Evolutionary conservation across 805 yeast genomes (phyloP).

Genomic region (Candida ipomoeae): DNA sequence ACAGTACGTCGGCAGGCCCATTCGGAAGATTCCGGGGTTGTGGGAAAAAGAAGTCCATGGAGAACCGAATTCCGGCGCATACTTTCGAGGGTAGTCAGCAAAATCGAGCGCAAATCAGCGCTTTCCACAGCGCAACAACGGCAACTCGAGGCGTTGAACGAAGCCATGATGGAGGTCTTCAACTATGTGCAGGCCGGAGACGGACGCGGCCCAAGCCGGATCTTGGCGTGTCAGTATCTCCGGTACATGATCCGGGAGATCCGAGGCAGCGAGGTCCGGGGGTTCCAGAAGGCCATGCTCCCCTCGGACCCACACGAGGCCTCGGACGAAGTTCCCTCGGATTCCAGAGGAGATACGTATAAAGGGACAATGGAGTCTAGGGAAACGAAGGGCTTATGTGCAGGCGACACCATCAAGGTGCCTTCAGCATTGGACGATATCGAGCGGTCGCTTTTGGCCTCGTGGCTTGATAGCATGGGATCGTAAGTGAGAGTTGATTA

Average conservation of each 20-base stretch:
- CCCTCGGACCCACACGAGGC: constrained; percentile 18
- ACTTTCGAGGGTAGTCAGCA: constrained; percentile 20
- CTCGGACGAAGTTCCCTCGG: background rate
- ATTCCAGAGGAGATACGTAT: no score
- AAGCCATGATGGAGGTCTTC: background rate
- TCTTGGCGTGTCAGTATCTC: constrained; percentile 36
- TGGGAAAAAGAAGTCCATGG: background rate
- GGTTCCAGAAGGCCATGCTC: constrained; percentile 30
- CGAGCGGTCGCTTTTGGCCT: constrained; percentile 35
- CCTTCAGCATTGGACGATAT: constrained; percentile 31
- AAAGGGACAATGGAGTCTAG: no score
- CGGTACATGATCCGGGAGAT: constrained; percentile 39
- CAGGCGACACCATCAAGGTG: background rate
- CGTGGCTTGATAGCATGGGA: constrained; percentile 38
- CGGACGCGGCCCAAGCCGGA: constrained; percentile 13
- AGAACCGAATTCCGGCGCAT: constrained; percentile 17
- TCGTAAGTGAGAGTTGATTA: background rate
- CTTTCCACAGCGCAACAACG: background rate
- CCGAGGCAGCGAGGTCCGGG: constrained; percentile 14
- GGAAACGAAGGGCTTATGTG: no score
- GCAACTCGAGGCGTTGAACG: constrained; percentile 7
- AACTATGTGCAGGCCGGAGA: background rate
- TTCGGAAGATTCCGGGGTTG: background rate
- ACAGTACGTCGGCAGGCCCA: no score
- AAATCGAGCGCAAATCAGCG: constrained; percentile 29